Evolutionary conservation across 768 basidiomycete species (phyloP).

Genomic region (Podaxis rugospora): DNA sequence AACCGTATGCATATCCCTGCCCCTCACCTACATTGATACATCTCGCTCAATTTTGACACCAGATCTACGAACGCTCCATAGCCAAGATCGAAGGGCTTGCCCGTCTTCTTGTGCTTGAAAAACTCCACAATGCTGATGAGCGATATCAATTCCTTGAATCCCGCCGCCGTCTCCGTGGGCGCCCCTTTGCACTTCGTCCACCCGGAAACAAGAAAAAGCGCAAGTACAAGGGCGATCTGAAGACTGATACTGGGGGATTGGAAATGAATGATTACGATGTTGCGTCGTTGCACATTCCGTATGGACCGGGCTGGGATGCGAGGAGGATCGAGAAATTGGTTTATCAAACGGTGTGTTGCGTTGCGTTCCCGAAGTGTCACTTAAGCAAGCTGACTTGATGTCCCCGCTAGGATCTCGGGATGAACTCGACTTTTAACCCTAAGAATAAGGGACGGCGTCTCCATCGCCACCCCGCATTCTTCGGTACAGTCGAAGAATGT

Average conservation of each 20-base stretch:
- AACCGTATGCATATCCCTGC: conserved; percentile 34
- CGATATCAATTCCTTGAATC: conserved; percentile 44
- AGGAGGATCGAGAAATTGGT: conserved; percentile 51
- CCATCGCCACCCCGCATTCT: conserved; percentile 63
- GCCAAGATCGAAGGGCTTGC: conserved; percentile 54
- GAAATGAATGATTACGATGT: conserved; percentile 59
- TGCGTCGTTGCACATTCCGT: conserved; percentile 51
- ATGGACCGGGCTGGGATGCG: conserved; percentile 57
- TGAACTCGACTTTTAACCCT: conserved; percentile 61
- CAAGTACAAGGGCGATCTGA: conserved; percentile 53
- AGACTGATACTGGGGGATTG: conserved; percentile 40
- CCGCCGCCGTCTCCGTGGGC: conserved; percentile 45
- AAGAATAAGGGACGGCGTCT: conserved; percentile 57
- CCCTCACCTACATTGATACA: not conserved
- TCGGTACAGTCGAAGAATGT: conserved; percentile 53
- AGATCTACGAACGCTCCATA: conserved; percentile 63
- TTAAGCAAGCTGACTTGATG: not conserved
- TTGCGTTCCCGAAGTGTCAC: not conserved
- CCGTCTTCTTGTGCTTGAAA: conserved; percentile 58
- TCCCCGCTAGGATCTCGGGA: conserved; percentile 42
- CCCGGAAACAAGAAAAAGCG: conserved; percentile 29
- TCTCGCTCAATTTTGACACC: not conserved
- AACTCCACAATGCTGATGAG: conserved; percentile 38
- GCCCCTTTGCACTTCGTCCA: conserved; percentile 30
- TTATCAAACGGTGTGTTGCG: conserved; percentile 46